These are phyloP conservation scores for Salvia miltiorrhiza DNA, from an alignment of 257 asterid species.

Conservation along the genomic window DNA sequence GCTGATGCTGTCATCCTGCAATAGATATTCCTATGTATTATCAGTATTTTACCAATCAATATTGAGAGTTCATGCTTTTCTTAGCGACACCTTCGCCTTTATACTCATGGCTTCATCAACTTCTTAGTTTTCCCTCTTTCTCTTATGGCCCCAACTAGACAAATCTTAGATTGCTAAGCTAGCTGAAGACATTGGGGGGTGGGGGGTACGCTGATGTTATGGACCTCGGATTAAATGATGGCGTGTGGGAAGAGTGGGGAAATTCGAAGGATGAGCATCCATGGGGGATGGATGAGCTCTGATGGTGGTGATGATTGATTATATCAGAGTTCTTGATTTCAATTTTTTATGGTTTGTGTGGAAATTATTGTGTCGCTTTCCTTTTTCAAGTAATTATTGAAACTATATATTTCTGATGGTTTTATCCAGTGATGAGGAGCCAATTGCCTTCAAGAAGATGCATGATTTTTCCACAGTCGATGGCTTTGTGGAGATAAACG, in stretches of 20 bases:
- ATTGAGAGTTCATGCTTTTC: background rate
- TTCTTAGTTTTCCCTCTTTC: background rate
- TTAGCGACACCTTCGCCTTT: background rate
- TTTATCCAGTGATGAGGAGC: constrained; percentile 71
- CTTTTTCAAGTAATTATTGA: background rate
- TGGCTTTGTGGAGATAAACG: constrained; percentile 84
- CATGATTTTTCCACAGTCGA: constrained; percentile 73
- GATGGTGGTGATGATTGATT: background rate
- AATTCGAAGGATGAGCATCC: background rate
- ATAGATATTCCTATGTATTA: background rate
- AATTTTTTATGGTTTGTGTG: background rate
- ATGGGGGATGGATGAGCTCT: background rate
- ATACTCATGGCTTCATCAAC: background rate
- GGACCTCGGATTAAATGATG: background rate
- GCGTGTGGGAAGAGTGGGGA: background rate
- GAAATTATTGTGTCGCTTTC: background rate
- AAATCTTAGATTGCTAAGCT: background rate
- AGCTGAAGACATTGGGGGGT: background rate
- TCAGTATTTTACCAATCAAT: background rate
- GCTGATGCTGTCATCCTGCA: background rate
- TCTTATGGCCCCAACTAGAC: background rate
- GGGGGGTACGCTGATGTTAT: background rate
- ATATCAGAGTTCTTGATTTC: background rate
- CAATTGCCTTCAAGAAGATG: constrained; percentile 70
- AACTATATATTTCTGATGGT: background rate